Evolutionary conservation across 2,329 filamentous ascomycete genomes (phyloP), one percentile per base, ranked within the genome.

Genomic region (Claviceps capensis): DNA sequence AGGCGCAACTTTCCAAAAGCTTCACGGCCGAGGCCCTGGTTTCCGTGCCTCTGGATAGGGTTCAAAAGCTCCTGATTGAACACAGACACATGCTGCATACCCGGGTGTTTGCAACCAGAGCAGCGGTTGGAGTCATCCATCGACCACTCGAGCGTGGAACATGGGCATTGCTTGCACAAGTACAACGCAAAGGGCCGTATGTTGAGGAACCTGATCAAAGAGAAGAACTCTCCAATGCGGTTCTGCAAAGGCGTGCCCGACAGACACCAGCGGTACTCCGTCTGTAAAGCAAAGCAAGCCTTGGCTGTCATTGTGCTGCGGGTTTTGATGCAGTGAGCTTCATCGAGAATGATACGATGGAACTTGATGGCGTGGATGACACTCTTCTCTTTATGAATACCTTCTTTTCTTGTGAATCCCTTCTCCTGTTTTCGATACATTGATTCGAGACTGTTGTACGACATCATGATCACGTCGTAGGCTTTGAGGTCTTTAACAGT

Each of bases 31-130:
- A 77, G 72, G 9, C 73, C 79, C 1, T 56, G 56, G 59, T 80
- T 86, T 59, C 75, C 84, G 67, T 70, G 82, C 58, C 73, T 76
- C 62, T 79, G 77, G 47, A 83, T 84, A 0, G 93, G 93, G 57
- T 95, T 95, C 50, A 97, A 77, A 40, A 98, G 79, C 65, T 97
- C 91, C 64, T 96, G 88, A 61, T 95, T 95, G 75, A 95, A 95
- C 38, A 95, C 80, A 0, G 69, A 72, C 8, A 71, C 67, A 47
- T 73, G 71, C 52, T 70, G 67, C 64, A 73, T 70, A 36, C 67
- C 64, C 4, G 66, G 60, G 52, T 72, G 70, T 1, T 59, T 56
- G 53, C 90, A 96, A 40, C 74, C 65, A 1, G 69, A 79, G 67
- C 90, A 95, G 60, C 75, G 79, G 59, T 85, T 84, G 17, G 85